Percentiles rank a stretch among this genome's conserved stretches.
phyloP scores from a whole-genome alignment of 192 early-diverging fungal species.

The Backusella macrospora region DNA sequence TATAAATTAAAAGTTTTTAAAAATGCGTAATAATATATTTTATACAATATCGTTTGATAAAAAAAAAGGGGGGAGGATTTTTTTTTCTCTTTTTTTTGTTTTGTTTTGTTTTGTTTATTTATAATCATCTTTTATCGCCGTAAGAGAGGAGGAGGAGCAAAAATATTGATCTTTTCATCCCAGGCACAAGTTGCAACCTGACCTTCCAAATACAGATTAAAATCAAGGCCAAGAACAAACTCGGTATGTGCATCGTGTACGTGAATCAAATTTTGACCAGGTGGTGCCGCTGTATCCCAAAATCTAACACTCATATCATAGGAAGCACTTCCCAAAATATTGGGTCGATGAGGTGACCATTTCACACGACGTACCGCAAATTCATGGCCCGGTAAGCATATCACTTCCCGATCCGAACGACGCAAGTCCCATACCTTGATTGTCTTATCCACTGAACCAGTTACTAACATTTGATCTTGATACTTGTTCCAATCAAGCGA shows the following conservation, averaged over 20 bases:
- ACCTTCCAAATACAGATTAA: constrained; percentile 85
- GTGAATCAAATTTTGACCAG: constrained; percentile 48
- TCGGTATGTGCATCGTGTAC: constrained; percentile 90
- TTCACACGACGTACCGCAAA: constrained; percentile 92
- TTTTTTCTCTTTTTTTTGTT: too few relatives aligned
- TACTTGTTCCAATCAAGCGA: constrained; percentile 99
- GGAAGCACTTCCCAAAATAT: constrained; percentile 77
- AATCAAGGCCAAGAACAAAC: constrained; percentile 97
- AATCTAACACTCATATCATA: constrained; percentile 98
- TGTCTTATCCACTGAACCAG: constrained; percentile 86
- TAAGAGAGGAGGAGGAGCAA: constrained; percentile 44
- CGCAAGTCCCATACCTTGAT: constrained; percentile 94
- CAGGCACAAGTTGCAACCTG: constrained; percentile 93
- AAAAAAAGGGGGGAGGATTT: too few relatives aligned
- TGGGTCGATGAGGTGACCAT: constrained; percentile 87
- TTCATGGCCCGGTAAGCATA: constrained; percentile 84
- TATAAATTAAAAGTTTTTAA: constrained; percentile 1
- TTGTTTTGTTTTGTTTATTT: constrained; percentile 6
- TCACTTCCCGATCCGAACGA: constrained; percentile 68
- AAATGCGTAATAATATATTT: not conserved
- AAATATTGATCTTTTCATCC: constrained; percentile 88
- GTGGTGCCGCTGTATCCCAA: constrained; percentile 75
- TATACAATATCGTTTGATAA: not conserved
- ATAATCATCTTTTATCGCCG: constrained; percentile 25
- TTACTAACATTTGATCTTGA: constrained; percentile 77